A percentile compares a stretch with the other conserved stretches of the same genome.
Evolutionary conservation across 2,329 filamentous ascomycete species (phyloP).

Genomic region (Calonectria henricotiae): DNA sequence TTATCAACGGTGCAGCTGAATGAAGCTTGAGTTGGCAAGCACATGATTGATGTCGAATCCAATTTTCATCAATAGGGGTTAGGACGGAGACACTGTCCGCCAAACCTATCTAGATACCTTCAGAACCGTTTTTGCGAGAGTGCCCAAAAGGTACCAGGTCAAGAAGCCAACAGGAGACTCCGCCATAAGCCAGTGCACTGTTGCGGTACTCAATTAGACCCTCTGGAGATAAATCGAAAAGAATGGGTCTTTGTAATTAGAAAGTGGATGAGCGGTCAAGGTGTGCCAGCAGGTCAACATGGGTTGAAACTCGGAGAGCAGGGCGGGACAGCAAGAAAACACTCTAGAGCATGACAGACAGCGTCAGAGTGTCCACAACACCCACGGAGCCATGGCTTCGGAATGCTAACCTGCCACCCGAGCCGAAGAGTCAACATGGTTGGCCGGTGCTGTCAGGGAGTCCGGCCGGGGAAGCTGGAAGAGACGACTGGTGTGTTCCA

Average conservation of each 20-base stretch:
- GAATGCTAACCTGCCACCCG: constrained; percentile 47
- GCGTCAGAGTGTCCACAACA: constrained; percentile 36
- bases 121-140: neutral
- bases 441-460: constrained; percentile 32
- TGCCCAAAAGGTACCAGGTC: too few relatives aligned
- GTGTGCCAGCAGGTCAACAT: constrained; percentile 32
- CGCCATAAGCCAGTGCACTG: neutral
- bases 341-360: constrained; percentile 25
- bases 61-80: constrained; percentile 24
- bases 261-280: constrained; percentile 28
- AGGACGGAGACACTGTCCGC: constrained; percentile 12
- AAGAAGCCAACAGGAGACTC: neutral
- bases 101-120: neutral
- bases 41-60: constrained; percentile 8
- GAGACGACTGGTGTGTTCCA: constrained; percentile 33
- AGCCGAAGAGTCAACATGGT: constrained; percentile 41
- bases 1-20: constrained; percentile 20
- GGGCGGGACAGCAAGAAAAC: constrained; percentile 42
- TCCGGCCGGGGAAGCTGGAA: constrained; percentile 47
- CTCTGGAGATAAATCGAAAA: neutral
- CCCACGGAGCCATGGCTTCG: constrained; percentile 50
- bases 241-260: constrained; percentile 15
- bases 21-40: constrained; percentile 13
- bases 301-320: constrained; percentile 40
- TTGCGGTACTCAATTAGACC: neutral